A percentile compares a stretch with the other conserved stretches of the same genome.
Evolutionary conservation across 2,329 filamentous ascomycete genomes (phyloP).

Genomic region (Colletotrichum sp.): DNA sequence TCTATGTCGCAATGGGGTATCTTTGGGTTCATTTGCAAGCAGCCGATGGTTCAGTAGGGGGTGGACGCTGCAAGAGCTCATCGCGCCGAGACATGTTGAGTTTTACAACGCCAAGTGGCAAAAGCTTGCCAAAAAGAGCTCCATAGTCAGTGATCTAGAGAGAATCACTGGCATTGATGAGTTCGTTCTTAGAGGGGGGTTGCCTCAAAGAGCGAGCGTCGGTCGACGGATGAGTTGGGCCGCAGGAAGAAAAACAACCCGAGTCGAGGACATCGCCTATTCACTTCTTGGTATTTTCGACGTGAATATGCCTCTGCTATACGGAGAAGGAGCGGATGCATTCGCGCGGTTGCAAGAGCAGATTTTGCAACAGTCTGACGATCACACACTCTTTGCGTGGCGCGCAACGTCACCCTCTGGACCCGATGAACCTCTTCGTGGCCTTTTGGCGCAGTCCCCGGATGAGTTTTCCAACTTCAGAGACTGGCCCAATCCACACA

Average conservation of each 20-base stretch:
- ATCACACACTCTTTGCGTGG: background rate
- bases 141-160: background rate
- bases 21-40: background rate
- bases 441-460: background rate
- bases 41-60: background rate
- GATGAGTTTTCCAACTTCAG: slow-evolving; percentile 2
- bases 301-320: slow-evolving; percentile 30
- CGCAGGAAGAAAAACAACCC: slow-evolving; percentile 24
- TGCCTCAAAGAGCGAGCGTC: slow-evolving; percentile 17
- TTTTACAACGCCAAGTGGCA: background rate
- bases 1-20: background rate
- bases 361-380: background rate
- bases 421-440: background rate
- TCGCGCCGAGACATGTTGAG: background rate
- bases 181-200: background rate
- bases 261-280: slow-evolving; percentile 29
- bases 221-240: slow-evolving; percentile 33
- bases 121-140: background rate
- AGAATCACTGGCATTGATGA: background rate
- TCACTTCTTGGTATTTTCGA: slow-evolving; percentile 30
- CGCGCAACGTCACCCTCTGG: background rate
- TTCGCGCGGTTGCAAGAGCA: slow-evolving; percentile 24
- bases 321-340: slow-evolving; percentile 28
- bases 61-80: background rate
- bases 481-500: background rate